Evolutionary conservation across 2,329 filamentous ascomycete genomes (phyloP).

Genomic region (Teratosphaeria viscida): DNA sequence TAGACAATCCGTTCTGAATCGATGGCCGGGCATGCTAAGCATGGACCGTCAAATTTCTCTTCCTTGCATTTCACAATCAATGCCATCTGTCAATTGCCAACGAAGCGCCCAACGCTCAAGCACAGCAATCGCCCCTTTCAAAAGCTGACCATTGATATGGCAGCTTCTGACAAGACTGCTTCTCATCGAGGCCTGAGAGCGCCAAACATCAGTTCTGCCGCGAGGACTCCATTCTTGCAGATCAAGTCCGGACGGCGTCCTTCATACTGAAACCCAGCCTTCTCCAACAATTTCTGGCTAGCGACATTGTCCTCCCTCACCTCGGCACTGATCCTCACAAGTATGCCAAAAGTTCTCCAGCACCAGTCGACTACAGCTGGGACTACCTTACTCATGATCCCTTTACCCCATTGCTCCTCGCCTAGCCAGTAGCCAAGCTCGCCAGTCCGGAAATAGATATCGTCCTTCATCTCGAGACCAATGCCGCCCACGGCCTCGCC

Average conservation of each 20-base stretch:
- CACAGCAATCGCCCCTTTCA: too few species aligned
- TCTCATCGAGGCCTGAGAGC: slow-evolving; percentile 17
- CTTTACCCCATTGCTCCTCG: slow-evolving; percentile 26
- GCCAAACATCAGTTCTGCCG: slow-evolving; percentile 26
- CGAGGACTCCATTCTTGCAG: slow-evolving; percentile 26
- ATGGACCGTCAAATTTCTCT: too few species aligned
- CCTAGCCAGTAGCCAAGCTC: slow-evolving; percentile 36
- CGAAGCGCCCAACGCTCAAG: too few species aligned
- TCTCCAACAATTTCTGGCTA: slow-evolving; percentile 28
- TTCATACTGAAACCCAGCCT: slow-evolving; percentile 29
- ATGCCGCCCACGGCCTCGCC: slow-evolving; percentile 27
- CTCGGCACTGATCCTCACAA: slow-evolving; percentile 22
- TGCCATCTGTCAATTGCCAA: too few species aligned
- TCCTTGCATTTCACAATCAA: too few species aligned
- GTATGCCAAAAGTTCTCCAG: slow-evolving; percentile 22
- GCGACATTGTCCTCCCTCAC: slow-evolving; percentile 25
- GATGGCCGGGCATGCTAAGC: too few species aligned
- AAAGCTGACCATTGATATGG: too few species aligned
- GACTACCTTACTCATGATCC: slow-evolving; percentile 24
- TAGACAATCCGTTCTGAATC: too few species aligned
- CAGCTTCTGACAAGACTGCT: not conserved
- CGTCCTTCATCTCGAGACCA: slow-evolving; percentile 23
- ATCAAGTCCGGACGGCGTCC: slow-evolving; percentile 26
- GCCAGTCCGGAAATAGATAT: slow-evolving; percentile 27
- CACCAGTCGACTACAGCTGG: slow-evolving; percentile 26